Evolutionary conservation across 1,284 basidiomycete genomes (phyloP).

Genomic region (Irpex sp.): DNA sequence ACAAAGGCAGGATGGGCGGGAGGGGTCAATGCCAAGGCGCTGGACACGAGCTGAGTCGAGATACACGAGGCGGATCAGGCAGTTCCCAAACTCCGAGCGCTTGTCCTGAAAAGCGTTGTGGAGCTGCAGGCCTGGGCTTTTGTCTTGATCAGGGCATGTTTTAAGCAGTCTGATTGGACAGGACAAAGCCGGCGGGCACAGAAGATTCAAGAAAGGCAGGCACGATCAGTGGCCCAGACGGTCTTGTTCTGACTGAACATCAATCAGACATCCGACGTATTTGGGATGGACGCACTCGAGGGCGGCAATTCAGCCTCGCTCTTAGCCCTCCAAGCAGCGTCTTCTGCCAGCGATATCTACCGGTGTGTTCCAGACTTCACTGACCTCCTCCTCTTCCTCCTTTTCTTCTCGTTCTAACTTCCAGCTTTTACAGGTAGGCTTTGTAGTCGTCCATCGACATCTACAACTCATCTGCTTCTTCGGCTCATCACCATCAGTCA

Average conservation of each 20-base stretch:
- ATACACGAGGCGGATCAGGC: background rate
- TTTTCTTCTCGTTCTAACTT: too few relatives aligned
- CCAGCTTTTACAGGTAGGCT: background rate
- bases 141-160: background rate
- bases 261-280: background rate
- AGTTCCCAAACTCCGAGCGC: background rate
- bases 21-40: background rate
- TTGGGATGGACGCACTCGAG: background rate
- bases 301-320: background rate
- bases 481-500: constrained; percentile 2
- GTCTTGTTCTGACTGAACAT: background rate
- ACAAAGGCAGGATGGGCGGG: background rate
- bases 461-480: background rate
- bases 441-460: background rate
- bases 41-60: background rate
- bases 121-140: background rate
- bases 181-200: background rate
- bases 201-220: background rate
- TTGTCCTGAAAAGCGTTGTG: background rate
- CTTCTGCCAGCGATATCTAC: too few relatives aligned
- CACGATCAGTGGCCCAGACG: background rate
- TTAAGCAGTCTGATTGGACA: background rate
- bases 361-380: background rate
- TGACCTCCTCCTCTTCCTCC: background rate
- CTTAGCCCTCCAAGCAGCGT: too few relatives aligned